Evolutionary conservation across 2,329 filamentous ascomycete species (phyloP), one percentile per base, ranked within the genome.

Genomic region (Chaetothyriales sp.): DNA sequence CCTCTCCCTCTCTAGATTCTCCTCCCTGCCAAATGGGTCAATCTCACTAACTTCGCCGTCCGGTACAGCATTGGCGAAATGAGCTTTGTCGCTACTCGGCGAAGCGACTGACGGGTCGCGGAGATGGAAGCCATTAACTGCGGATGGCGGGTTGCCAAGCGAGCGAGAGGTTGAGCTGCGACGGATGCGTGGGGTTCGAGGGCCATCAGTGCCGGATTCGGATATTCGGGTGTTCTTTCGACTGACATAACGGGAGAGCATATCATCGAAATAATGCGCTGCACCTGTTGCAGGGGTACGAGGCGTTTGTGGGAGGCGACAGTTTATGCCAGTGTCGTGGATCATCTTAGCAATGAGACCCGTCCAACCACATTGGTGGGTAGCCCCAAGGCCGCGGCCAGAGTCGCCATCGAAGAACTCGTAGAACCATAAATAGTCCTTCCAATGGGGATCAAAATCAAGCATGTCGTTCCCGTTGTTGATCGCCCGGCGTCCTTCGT

Each of bases 341-440:
- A 97, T 97, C 80, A 97, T 86, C 69, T 94, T 89, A 22, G 90
- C 90, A 66, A 97, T 89, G 60, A 97, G 70, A 20, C 90, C 90
- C 40, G 90, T 95, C 90, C 92, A 97, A 48, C 90, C 90, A 64
- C 88, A 95, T 68, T 97, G 92, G 68, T 97, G 92, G 47, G 83
- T 90, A 40, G 90, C 88, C 52, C 90, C 90, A 1, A 97, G 77
- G 15, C 92, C 90, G 59, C 89, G 84, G 13, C 90, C 90, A 48
- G 76, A 83, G 66, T 97, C 89, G 43, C 89, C 90, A 64, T 97
- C 90, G 65, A 97, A 97, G 75, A 94, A 97, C 67, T 97, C 90
- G 65, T 94, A 85, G 76, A 94, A 97, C 86, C 88, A 95, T 62
- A 97, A 74, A 63, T 89, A 81, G 63, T 94, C 89, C 67, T 85